Evolutionary conservation across 176 grass and related monocot species (phyloP).

Genomic region (Juncus inflexus): DNA sequence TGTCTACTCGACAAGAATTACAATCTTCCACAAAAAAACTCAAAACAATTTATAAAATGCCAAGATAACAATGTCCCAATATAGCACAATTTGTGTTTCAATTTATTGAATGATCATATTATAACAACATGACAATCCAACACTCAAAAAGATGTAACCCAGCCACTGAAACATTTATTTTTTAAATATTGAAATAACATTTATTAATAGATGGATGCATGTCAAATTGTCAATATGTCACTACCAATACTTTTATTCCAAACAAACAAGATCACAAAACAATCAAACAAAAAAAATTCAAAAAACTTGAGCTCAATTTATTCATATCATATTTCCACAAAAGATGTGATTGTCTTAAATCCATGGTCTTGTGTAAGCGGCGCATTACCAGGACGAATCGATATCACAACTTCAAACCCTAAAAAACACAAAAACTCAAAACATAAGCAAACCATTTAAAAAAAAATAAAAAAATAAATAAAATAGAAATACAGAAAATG

Average conservation of each 20-base stretch:
- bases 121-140: too few species aligned
- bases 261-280: background rate
- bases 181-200: too few species aligned
- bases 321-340: constrained; percentile 38
- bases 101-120: too few species aligned
- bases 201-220: too few species aligned
- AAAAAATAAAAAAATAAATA: background rate
- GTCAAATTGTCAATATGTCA: background rate
- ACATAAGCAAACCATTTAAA: constrained; percentile 9
- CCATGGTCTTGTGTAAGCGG: constrained; percentile 41
- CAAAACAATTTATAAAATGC: too few species aligned
- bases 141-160: too few species aligned
- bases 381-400: constrained; percentile 41
- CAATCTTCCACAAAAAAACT: too few species aligned
- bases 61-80: too few species aligned
- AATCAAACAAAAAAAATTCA: background rate
- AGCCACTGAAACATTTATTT: background rate
- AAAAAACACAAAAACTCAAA: background rate
- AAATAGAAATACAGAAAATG: constrained; percentile 10
- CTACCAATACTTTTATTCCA: background rate
- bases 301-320: background rate
- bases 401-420: constrained; percentile 43
- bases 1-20: too few species aligned
- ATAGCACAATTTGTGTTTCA: too few species aligned
- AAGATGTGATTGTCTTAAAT: constrained; percentile 41